These are phyloP conservation scores for Evernia prunastri DNA, from an alignment of 495 filamentous ascomycete genomes.

Conservation along the genomic window DNA sequence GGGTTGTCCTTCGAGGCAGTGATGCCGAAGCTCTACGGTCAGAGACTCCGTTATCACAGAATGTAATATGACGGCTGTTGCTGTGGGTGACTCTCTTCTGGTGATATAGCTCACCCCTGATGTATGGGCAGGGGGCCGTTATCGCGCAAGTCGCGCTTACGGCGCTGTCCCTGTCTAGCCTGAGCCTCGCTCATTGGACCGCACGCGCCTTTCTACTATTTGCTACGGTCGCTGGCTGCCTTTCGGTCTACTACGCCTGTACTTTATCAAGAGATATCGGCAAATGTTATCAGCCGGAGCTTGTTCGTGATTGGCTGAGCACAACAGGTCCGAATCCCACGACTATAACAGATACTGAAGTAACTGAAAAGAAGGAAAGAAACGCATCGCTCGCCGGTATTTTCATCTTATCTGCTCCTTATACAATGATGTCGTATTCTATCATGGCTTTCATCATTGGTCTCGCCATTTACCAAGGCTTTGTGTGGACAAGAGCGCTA, in stretches of 20 bases:
- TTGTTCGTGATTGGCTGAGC: constrained; percentile 17
- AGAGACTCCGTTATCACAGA: constrained; percentile 16
- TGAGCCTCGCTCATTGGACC: constrained; percentile 27
- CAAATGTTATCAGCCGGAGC: constrained; percentile 6
- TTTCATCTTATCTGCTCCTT: constrained; percentile 18
- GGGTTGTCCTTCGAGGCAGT: constrained; percentile 7
- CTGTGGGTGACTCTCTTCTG: constrained; percentile 18
- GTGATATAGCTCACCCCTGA: no score
- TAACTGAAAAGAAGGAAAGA: background rate
- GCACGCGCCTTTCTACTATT: constrained; percentile 25
- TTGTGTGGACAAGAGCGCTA: constrained; percentile 12
- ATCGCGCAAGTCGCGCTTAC: constrained; percentile 32
- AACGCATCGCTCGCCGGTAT: constrained; percentile 11
- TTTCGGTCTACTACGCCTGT: constrained; percentile 26
- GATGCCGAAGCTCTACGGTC: constrained; percentile 1
- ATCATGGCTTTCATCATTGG: constrained; percentile 19
- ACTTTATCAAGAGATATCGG: constrained; percentile 20
- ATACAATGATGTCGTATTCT: constrained; percentile 17
- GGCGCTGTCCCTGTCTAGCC: constrained; percentile 20
- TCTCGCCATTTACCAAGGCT: constrained; percentile 22
- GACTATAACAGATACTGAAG: no score
- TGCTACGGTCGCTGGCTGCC: constrained; percentile 21
- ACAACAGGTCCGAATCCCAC: no score
- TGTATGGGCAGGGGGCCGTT: constrained; percentile 26
- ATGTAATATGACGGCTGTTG: constrained; percentile 28